Evolutionary conservation across 2,329 filamentous ascomycete genomes (phyloP), one percentile per base, ranked within the genome.

Genomic region (Pestalotiopsis sp.): DNA sequence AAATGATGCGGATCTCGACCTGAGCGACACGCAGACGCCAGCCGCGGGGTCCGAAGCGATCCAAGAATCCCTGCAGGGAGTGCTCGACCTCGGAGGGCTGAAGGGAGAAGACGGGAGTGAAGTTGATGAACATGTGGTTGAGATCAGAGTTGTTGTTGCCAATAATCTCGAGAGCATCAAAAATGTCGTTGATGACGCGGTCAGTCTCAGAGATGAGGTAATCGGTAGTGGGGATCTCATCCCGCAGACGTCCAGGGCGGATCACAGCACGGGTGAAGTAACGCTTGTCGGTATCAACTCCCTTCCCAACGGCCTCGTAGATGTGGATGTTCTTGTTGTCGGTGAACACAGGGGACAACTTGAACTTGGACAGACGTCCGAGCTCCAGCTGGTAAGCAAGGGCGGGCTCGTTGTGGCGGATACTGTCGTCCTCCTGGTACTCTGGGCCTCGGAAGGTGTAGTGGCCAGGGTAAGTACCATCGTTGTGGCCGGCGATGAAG

Each of bases 111-210:
- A 98, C 93, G 10, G 94, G 94, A 0, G 94, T 96, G 85, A 99
- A 99, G 88, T 99, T 98, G 87, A 99, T 96, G 86, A 99, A 99
- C 87, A 99, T 96, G 84, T 99, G 96, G 86, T 99, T 99, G 78
- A 99, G 88, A 86, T 99, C 96, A 64, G 96, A 97, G 84, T 97
- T 97, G 85, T 98, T 98, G 87, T 97, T 98, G 78, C 96, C 96
- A 77, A 98, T 97, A 75, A 99, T 98, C 86, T 99, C 96, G 68
- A 99, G 86, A 58, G 96, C 96, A 78, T 99, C 96, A 65, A 98
- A 89, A 76, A 99, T 98, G 78, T 99, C 96, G 79, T 94, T 98
- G 88, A 99, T 94, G 74, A 98, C 87, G 71, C 96, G 91, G 77
- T 99, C 95, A 52, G 95, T 94, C 84, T 99, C 96, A 0, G 94